Percentiles rank a stretch among this genome's conserved stretches.
Evolutionary conservation across 345 rosid species (phyloP).

Genomic region (Alliaria petiolata): DNA sequence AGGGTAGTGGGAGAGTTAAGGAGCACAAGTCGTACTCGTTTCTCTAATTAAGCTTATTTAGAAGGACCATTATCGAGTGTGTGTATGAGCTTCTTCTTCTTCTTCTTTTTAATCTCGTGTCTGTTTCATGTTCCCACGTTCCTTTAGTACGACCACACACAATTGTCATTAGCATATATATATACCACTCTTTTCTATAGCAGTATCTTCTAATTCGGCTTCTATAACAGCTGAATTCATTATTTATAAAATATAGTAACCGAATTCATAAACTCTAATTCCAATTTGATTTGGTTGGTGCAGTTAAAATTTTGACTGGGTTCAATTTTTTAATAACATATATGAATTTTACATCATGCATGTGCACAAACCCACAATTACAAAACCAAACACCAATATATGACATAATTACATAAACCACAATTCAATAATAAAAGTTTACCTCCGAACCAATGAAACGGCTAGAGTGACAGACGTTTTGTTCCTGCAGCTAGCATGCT

Average conservation of each 20-base stretch:
- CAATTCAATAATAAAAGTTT: not conserved
- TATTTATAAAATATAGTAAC: not conserved
- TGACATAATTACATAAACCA: no score
- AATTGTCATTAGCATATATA: not conserved
- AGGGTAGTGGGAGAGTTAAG: constrained; percentile 27
- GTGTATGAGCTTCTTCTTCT: not conserved
- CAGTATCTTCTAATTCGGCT: not conserved
- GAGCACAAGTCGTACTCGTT: constrained; percentile 26
- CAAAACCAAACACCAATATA: not conserved
- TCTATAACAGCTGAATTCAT: not conserved
- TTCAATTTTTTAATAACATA: no score
- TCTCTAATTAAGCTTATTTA: not conserved
- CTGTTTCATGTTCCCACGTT: constrained; percentile 25
- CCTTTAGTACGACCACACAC: not conserved
- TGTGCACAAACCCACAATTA: no score
- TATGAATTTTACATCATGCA: no score
- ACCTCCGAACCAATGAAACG: constrained; percentile 9
- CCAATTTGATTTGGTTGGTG: not conserved
- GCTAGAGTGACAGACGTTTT: constrained; percentile 8
- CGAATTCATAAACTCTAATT: not conserved
- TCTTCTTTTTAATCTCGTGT: not conserved
- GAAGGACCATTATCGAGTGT: not conserved
- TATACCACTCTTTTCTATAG: not conserved
- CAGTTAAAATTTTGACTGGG: not conserved
- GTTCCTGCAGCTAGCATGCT: constrained; percentile 28